Base-by-base conservation (phyloP, 2,329 filamentous ascomycete genomes). In the Zalaria sp. region DNA sequence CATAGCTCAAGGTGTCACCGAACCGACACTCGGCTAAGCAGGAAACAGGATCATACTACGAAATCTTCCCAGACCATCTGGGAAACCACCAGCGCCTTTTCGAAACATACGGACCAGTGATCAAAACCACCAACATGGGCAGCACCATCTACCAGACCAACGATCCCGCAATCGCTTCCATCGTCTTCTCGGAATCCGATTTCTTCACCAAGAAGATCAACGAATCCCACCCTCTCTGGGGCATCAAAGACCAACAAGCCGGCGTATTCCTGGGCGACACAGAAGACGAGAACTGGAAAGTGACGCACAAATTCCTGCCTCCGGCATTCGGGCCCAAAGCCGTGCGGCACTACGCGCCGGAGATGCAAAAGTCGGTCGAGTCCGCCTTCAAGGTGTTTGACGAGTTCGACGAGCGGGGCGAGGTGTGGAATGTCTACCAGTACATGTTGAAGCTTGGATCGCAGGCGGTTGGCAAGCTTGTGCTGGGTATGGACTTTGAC, bases 291-390 rank as follows among this genome's bases (percentile, higher is more conserved):
- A 62, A 67, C 42, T 76, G 69, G 68, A 58, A 52, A 35, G 41
- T 66, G 0, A 67, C 69, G 0, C 77, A 79, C 61, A 80, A 79
- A 53, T 80, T 78, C 54, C 48, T 79, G 1, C 73, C 75, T 0
- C 74, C 76, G 0, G 69, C 72, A 0, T 59, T 79, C 7, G 67
- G 68, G 0, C 74, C 75, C 28, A 77, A 75, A 51, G 75, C 75
- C 0, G 73, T 79, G 4, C 62, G 70, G 1, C 75, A 79, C 48
- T 79, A 79, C 46, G 66, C 72, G 0, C 73, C 75, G 0, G 67
- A 64, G 0, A 79, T 80, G 72, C 72, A 77, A 46, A 54, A 62
- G 37, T 69, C 68, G 0, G 63, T 73, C 2, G 66, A 75, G 47
- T 59, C 67, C 11, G 55, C 70, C 0, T 77, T 70, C 51, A 60